A percentile compares a stretch with the other conserved stretches of the same genome.
Conservation (phyloP, 257 asterid species). For the Nicotiana sylvestris region DNA sequence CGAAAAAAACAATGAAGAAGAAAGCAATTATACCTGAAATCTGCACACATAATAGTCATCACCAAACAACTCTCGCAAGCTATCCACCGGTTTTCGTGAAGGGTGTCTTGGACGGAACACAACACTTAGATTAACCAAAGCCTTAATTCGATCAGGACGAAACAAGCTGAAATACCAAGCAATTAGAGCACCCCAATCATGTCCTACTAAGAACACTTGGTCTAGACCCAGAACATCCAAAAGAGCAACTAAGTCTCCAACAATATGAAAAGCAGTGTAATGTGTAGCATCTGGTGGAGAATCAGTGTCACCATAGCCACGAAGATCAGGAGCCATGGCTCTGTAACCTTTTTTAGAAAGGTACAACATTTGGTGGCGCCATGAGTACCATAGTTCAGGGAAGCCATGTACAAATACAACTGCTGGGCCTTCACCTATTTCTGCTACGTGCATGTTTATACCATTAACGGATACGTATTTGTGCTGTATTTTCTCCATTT, state of each 20-base stretch:
- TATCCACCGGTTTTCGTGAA: constrained; percentile 46
- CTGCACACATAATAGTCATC: constrained; percentile 79
- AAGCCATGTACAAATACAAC: constrained; percentile 77
- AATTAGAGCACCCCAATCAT: constrained; percentile 82
- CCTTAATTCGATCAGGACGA: constrained; percentile 65
- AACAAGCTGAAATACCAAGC: constrained; percentile 71
- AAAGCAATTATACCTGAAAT: neutral
- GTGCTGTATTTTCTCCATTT: constrained; percentile 67
- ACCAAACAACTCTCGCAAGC: constrained; percentile 54
- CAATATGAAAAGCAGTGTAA: constrained; percentile 67
- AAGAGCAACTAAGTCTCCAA: constrained; percentile 63
- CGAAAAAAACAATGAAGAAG: too few relatives aligned
- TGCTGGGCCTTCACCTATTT: constrained; percentile 63
- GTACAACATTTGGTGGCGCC: constrained; percentile 81
- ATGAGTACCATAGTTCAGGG: constrained; percentile 89
- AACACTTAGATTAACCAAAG: constrained; percentile 64
- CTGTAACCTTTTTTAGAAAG: constrained; percentile 68
- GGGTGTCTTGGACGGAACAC: constrained; percentile 62
- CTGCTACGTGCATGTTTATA: constrained; percentile 74
- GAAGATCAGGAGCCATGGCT: constrained; percentile 85
- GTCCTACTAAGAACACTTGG: constrained; percentile 65
- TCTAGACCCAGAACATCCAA: constrained; percentile 51
- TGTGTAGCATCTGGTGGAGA: constrained; percentile 51
- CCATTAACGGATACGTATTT: constrained; percentile 43
- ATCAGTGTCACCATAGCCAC: constrained; percentile 83